phyloP scores from a whole-genome alignment of 2,329 filamentous ascomycete species.

The Talaromyces sp. region DNA sequence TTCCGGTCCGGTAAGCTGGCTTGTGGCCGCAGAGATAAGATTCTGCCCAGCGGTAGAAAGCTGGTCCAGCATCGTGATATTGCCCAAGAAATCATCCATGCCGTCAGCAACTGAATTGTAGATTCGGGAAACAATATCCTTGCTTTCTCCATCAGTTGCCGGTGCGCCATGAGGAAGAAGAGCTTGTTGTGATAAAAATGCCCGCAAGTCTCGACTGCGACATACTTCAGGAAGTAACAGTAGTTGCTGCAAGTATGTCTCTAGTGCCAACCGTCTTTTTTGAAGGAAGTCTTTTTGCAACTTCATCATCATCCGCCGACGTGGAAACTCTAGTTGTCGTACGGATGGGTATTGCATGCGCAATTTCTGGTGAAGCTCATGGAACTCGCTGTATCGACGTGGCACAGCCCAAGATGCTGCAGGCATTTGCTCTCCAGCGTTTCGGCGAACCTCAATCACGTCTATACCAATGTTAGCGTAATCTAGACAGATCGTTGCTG shows the following conservation, averaged over 20 bases:
- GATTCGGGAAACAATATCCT: slow-evolving; percentile 82
- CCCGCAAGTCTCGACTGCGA: slow-evolving; percentile 82
- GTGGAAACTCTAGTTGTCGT: slow-evolving; percentile 83
- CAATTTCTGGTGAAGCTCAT: slow-evolving; percentile 86
- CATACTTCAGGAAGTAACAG: slow-evolving; percentile 88
- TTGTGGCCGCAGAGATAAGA: slow-evolving; percentile 55
- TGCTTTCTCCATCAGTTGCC: slow-evolving; percentile 63
- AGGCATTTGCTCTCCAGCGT: slow-evolving; percentile 91
- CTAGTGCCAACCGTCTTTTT: slow-evolving; percentile 77
- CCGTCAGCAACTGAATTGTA: slow-evolving; percentile 97
- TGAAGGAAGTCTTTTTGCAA: slow-evolving; percentile 93
- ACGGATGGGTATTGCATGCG: slow-evolving; percentile 82
- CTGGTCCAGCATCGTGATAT: slow-evolving; percentile 92
- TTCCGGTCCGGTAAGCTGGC: slow-evolving; percentile 50
- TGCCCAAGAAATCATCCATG: slow-evolving; percentile 96
- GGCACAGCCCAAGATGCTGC: slow-evolving; percentile 92
- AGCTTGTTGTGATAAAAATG: slow-evolving; percentile 84
- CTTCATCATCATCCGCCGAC: slow-evolving; percentile 90
- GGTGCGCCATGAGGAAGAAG: slow-evolving; percentile 65
- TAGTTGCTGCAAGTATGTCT: slow-evolving; percentile 78
- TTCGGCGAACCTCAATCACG: slow-evolving; percentile 83
- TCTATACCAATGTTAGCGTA: slow-evolving; percentile 42
- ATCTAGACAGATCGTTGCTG: background rate
- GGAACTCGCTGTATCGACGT: slow-evolving; percentile 94
- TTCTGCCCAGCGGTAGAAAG: slow-evolving; percentile 90